These are phyloP conservation scores for Stemphylium vesicarium DNA, from an alignment of 2,329 filamentous ascomycete genomes.

Conservation along the genomic window DNA sequence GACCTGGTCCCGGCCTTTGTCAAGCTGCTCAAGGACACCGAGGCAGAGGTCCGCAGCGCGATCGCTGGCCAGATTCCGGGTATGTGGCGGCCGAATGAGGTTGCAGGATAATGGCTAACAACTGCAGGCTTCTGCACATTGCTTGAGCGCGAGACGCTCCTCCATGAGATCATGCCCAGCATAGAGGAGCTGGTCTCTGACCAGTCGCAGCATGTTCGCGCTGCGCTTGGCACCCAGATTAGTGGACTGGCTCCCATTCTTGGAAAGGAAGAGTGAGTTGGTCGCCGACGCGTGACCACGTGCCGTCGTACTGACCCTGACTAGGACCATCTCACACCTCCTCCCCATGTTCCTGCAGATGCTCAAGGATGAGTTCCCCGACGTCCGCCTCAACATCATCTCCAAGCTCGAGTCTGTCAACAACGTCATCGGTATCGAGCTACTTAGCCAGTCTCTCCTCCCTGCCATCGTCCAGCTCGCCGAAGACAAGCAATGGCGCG, in stretches of 20 bases:
- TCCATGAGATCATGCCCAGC: conserved; percentile 95
- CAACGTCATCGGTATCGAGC: conserved; percentile 96
- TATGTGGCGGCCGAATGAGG: conserved; percentile 41
- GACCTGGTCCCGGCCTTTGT: conserved; percentile 97
- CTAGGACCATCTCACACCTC: conserved; percentile 90
- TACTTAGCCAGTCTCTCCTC: conserved; percentile 93
- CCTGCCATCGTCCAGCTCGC: conserved; percentile 97
- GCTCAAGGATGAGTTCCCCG: conserved; percentile 99
- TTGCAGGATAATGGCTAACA: conserved; percentile 34
- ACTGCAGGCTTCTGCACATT: conserved; percentile 82
- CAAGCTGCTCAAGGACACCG: conserved; percentile 95
- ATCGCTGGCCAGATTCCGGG: conserved; percentile 96
- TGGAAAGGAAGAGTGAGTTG: conserved; percentile 92
- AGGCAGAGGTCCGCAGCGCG: conserved; percentile 95
- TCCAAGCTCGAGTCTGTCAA: conserved; percentile 99
- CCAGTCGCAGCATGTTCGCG: conserved; percentile 94
- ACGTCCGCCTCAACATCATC: conserved; percentile 97
- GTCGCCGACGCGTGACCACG: conserved; percentile 27
- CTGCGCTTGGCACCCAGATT: conserved; percentile 94
- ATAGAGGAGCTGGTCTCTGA: conserved; percentile 97
- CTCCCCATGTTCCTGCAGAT: conserved; percentile 99
- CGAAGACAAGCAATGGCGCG: conserved; percentile 99
- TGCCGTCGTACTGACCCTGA: conserved; percentile 25
- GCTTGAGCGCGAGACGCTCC: conserved; percentile 83
- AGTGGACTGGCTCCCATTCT: conserved; percentile 95